Base-by-base conservation (phyloP, 164 flowering plant genomes). In the Magnolia kwangsiensis region DNA sequence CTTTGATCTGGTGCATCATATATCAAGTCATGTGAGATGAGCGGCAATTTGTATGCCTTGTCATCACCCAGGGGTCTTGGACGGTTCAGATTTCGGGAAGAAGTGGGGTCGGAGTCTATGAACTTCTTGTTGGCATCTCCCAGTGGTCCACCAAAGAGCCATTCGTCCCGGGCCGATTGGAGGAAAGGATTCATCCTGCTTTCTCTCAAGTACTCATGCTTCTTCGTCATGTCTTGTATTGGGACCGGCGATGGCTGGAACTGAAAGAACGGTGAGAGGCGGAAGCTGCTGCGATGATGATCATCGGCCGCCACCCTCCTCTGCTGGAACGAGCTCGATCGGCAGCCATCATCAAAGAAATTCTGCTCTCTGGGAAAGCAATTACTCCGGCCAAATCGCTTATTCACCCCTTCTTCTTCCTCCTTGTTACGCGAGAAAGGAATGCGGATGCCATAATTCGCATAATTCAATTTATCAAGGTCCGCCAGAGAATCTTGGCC, bases 31-130 rank as follows among this genome's bases (percentile, higher is more conserved):
- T 55, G 61, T 55, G 13, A 4, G 18, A 11, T 51, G 37, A 9
- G 50, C 9, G 29, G 61, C 7, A 7, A 19, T 23, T 63, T 45
- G 51, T 13, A 9, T 49, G 16, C 31, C 23, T 27, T 67, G 24
- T 67, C 16, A 13, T 13, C 16, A 10, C 69, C 37, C 69, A 67
- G 16, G 14, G 69, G 37, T 16, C 37, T 10, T 27, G 75, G 24
- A 73, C 10, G 45, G 51, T 21, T 61, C 67, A 73, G 27, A 73
- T 49, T 73, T 58, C 50, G 24, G 16, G 61, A 55, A 61, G 75
- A n/a, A n/a, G 18, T 7, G 45, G 16, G 55, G 27, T 64, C 49
- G 20, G 55, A 63, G 20, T 73, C 50, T 19, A 37, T 37, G 45
- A 63, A 31, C 68, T 63, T 73, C 51, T 10, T 63, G 8, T n/a